phyloP scores from a whole-genome alignment of 1,284 basidiomycete species.

The Ganoderma multipileum region DNA sequence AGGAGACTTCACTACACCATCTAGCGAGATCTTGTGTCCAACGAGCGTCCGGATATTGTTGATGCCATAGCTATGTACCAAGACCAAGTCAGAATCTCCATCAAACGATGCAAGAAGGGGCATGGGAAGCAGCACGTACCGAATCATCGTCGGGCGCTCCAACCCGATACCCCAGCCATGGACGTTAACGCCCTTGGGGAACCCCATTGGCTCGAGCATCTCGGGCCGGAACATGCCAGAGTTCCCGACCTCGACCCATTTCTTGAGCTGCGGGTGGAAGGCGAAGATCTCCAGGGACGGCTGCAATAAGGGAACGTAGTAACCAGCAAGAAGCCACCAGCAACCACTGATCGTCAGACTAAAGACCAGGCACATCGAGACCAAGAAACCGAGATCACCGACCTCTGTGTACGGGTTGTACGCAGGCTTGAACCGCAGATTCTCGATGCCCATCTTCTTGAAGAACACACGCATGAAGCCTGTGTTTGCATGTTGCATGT shows the following conservation, averaged over 20 bases:
- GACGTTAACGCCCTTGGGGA: conserved; percentile 96
- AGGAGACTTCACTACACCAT: conserved; percentile 86
- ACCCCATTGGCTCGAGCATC: conserved; percentile 99
- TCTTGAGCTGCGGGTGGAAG: conserved; percentile 93
- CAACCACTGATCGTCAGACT: conserved; percentile 5
- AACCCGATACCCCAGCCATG: conserved; percentile 97
- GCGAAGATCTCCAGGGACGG: conserved; percentile 99
- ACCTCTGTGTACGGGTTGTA: conserved; percentile 98
- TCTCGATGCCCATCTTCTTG: conserved; percentile 95
- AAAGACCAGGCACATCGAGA: conserved; percentile 1
- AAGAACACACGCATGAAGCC: conserved; percentile 99
- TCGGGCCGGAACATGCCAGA: conserved; percentile 99
- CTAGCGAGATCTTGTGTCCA: conserved; percentile 95
- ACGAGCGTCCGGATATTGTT: conserved; percentile 97
- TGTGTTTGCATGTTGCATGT: conserved; percentile 46
- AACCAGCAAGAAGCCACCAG: neutral
- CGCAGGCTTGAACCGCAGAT: conserved; percentile 96
- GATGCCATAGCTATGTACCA: conserved; percentile 72
- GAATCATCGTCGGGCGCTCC: conserved; percentile 99
- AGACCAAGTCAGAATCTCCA: neutral
- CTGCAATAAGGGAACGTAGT: conserved; percentile 46
- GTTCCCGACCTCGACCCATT: conserved; percentile 97
- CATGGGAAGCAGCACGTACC: conserved; percentile 55
- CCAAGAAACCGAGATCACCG: conserved; percentile 31
- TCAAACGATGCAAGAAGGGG: neutral